Evolutionary conservation across 352 stramenopile species (phyloP), one percentile per base, ranked within the genome.

Genomic region (Phytophthora pistaciae): DNA sequence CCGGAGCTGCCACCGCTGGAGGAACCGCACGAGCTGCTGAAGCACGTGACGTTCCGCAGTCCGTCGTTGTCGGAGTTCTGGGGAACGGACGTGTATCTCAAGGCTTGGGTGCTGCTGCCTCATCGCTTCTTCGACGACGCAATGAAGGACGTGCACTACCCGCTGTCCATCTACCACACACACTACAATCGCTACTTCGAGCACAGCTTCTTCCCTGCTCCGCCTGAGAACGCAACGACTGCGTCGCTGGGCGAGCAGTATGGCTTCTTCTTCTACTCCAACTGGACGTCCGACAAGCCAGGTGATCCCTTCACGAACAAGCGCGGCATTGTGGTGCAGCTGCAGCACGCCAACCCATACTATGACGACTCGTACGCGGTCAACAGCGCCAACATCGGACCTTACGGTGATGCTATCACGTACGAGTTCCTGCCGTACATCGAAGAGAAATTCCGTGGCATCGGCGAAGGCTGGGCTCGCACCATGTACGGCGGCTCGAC

Each of bases 401-500:
- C 85, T 5, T 93, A 93, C 61, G 85, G 85, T 25, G 85, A 93
- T 36, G 85, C 85, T 11, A 91, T 93, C 75, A 93, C 84, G 50
- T 87, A 82, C 72, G 85, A 93, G 56, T 93, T 93, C 64, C 54
- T 93, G n/a, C 85, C 85, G 46, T 90, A 74, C 56, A 66, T 93
- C 16, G 85, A 91, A 61, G 40, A 68, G 1, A 72, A 82, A 53
- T 93, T 90, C 69, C 83, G 85, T 25, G 85, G 85, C 44, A 82
- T 93, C 40, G 84, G 84, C 33, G 74, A 83, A 44, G 83, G 82
- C 52, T 93, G 85, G 85, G 80, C 74, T 10, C 85, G 83, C 25
- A 91, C 83, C 5, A 93, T 91, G 83, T 93, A 93, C 58, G 85
- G 85, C n/a, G 83, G 85, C 29, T 93, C 84, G 2, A 93, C 85